Conservation (phyloP, 163 green algal species). For the Scenedesmus sp. region DNA sequence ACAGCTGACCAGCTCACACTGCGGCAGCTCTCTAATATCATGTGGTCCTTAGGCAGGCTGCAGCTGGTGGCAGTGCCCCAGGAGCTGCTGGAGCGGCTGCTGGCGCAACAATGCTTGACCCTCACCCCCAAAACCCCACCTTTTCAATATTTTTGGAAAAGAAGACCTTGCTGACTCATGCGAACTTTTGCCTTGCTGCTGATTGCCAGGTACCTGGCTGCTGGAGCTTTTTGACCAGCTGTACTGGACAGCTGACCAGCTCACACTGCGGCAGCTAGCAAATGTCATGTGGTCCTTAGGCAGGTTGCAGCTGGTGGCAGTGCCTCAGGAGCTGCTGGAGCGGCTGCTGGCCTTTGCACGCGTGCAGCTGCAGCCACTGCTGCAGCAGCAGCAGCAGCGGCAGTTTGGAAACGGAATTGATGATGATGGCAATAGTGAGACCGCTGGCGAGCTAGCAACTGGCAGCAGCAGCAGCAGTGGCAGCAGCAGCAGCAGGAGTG, state of each 20-base stretch:
- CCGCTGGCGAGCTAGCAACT: background rate
- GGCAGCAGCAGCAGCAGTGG: background rate
- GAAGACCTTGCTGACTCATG: too few relatives aligned
- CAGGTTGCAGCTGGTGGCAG: background rate
- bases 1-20: conserved; percentile 30
- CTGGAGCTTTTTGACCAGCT: conserved; percentile 4
- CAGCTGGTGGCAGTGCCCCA: background rate
- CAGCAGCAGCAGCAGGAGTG: background rate
- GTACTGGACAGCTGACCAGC: conserved; percentile 43
- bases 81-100: conserved; percentile 40
- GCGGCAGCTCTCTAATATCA: background rate
- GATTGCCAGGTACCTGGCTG: background rate
- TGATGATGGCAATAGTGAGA: background rate
- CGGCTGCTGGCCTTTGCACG: conserved; percentile 17
- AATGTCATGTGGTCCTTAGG: conserved; percentile 28
- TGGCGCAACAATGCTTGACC: background rate
- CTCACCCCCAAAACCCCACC: background rate
- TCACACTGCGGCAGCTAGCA: background rate
- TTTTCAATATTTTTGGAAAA: background rate
- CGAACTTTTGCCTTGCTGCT: background rate
- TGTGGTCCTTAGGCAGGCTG: conserved; percentile 35
- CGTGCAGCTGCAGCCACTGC: background rate
- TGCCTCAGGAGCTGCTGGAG: conserved; percentile 38
- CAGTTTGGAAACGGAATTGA: background rate
- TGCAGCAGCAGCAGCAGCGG: conserved; percentile 15